phyloP scores from a whole-genome alignment of 2,329 filamentous ascomycete genomes.

The Penicillium carneum region DNA sequence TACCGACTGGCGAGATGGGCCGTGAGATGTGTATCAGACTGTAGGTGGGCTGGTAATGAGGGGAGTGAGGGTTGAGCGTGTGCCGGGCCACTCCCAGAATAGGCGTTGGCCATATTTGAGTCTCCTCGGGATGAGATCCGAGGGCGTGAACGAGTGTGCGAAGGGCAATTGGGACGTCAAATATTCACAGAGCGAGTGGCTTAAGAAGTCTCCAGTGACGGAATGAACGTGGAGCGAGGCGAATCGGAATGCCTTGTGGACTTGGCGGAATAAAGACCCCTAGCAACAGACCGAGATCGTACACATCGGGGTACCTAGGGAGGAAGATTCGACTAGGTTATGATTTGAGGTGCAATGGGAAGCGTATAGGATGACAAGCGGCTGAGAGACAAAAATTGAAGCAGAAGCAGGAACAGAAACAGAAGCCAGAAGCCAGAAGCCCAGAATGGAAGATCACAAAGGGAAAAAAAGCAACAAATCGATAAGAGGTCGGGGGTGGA shows the following conservation, averaged over 20 bases:
- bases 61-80: constrained; percentile 83
- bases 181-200: background rate
- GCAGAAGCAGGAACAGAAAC: constrained; percentile 7
- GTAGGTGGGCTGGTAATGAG: constrained; percentile 75
- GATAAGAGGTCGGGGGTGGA: constrained; percentile 22
- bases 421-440: constrained; percentile 4
- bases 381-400: constrained; percentile 6
- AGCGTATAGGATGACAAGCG: constrained; percentile 1
- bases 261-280: constrained; percentile 17
- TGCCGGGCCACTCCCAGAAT: constrained; percentile 62
- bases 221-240: constrained; percentile 13
- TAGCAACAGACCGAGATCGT: constrained; percentile 13
- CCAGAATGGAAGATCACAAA: constrained; percentile 16
- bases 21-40: constrained; percentile 61
- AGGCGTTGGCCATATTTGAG: constrained; percentile 50
- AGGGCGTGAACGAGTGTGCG: constrained; percentile 10
- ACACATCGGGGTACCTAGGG: constrained; percentile 8
- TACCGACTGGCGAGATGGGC: constrained; percentile 61
- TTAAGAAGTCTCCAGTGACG: background rate
- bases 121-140: constrained; percentile 11
- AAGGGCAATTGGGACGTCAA: constrained; percentile 10
- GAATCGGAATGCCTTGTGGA: constrained; percentile 6
- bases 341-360: background rate
- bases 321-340: background rate
- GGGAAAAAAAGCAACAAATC: constrained; percentile 25